Evolutionary conservation across 257 asterid genomes (phyloP).

Genomic region (Anisodus tanguticus): DNA sequence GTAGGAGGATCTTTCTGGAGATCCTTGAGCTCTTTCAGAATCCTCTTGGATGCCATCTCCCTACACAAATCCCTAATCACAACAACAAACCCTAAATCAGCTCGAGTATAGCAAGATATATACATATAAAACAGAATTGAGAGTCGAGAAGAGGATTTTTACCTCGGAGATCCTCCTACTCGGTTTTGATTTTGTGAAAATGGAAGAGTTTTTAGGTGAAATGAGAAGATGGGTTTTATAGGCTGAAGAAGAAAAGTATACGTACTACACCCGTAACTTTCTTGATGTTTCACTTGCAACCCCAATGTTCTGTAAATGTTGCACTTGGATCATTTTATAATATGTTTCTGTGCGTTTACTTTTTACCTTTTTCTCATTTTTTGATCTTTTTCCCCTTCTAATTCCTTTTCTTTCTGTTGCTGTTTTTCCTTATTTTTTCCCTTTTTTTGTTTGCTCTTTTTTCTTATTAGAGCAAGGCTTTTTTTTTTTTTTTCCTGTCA

Average conservation of each 20-base stretch:
- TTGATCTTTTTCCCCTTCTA: too few relatives aligned
- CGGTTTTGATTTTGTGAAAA: background rate
- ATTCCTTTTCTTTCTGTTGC: too few relatives aligned
- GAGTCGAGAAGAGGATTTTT: too few relatives aligned
- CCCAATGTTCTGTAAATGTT: background rate
- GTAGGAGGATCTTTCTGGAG: conserved; percentile 52
- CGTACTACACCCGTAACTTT: too few relatives aligned
- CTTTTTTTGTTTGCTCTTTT: too few relatives aligned
- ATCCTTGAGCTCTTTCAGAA: conserved; percentile 49
- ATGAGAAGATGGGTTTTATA: background rate
- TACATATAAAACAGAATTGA: too few relatives aligned
- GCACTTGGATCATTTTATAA: background rate
- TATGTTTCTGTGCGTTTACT: too few relatives aligned
- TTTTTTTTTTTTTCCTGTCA: too few relatives aligned
- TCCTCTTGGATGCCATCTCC: conserved; percentile 46
- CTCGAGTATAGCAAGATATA: too few relatives aligned
- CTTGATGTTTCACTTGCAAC: background rate
- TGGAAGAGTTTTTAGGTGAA: background rate
- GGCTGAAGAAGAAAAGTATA: background rate
- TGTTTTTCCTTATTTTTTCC: too few relatives aligned
- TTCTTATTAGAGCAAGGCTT: too few relatives aligned
- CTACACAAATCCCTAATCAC: background rate
- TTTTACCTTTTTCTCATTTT: accelerated
- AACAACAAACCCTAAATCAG: conserved; percentile 36
- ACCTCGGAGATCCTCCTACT: conserved; percentile 24